Percentiles rank a stretch among this genome's conserved stretches.
Conservation (phyloP, 1,284 basidiomycete species). For the Inonotus obliquus region DNA sequence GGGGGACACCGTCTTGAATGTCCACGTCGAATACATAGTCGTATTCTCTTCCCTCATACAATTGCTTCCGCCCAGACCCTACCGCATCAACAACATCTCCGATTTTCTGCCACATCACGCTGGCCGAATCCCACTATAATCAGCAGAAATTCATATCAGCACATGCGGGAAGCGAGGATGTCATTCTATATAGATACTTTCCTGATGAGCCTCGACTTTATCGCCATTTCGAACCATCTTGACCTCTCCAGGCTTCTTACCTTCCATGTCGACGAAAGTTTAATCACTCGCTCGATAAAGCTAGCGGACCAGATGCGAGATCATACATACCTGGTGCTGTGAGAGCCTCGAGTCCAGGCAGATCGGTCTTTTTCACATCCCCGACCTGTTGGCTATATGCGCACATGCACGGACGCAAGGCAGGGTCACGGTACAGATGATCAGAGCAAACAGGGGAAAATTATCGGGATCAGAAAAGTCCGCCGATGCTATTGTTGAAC, state of each 20-base stretch:
- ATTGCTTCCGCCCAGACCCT: slow-evolving; percentile 80
- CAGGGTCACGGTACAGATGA: not conserved
- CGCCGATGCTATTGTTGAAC: not conserved
- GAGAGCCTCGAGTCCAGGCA: slow-evolving; percentile 84
- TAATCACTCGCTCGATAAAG: not conserved
- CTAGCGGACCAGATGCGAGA: not conserved
- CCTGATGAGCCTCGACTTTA: slow-evolving; percentile 81
- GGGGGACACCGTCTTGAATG: slow-evolving; percentile 87
- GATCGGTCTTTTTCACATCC: slow-evolving; percentile 85
- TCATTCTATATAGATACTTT: not conserved
- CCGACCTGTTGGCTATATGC: slow-evolving; percentile 71
- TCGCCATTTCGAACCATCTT: slow-evolving; percentile 84
- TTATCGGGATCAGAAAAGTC: not conserved
- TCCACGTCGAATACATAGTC: slow-evolving; percentile 99
- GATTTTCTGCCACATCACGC: slow-evolving; percentile 82
- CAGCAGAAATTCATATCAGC: slow-evolving; percentile 1
- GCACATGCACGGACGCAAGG: not conserved
- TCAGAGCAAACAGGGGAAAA: not conserved
- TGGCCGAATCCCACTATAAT: slow-evolving; percentile 69
- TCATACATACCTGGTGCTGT: slow-evolving; percentile 54
- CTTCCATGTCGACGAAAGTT: slow-evolving; percentile 33
- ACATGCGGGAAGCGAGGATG: not conserved
- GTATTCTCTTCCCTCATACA: slow-evolving; percentile 90
- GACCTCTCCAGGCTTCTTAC: slow-evolving; percentile 88
- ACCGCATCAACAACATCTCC: slow-evolving; percentile 96